Conservation (phyloP, 345 rosid species). For the Eucalyptus lansdowneana region DNA sequence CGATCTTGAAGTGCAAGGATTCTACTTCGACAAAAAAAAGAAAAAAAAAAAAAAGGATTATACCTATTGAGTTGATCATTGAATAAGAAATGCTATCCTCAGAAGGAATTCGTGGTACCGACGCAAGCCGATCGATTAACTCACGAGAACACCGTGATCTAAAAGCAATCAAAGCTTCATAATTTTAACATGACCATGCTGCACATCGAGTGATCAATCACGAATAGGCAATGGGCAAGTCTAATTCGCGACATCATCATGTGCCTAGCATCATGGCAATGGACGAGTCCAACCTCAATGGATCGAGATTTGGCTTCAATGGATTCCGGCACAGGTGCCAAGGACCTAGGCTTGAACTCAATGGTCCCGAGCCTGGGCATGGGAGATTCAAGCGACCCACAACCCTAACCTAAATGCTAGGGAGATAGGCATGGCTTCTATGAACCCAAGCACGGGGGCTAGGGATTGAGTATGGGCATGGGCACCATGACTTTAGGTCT, state of each 20-base stretch:
- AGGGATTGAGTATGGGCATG: not conserved
- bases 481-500: not conserved
- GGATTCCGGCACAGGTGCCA: accelerated
- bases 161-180: not conserved
- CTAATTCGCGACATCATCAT: not conserved
- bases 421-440: accelerated
- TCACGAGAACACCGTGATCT: not conserved
- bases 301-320: not conserved
- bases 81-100: not conserved
- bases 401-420: not conserved
- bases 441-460: not conserved
- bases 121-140: not conserved
- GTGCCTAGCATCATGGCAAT: not conserved
- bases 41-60: not conserved
- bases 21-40: not conserved
- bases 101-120: accelerated
- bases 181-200: not conserved
- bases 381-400: not conserved
- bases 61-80: not conserved
- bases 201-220: not conserved
- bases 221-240: not conserved
- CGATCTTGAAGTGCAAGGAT: not conserved
- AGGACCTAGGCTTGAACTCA: not conserved
- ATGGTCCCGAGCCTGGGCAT: not conserved
- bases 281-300: accelerated